These are phyloP conservation scores for Claviceps arundinis DNA, from an alignment of 2,329 filamentous ascomycete species.

Conservation along the genomic window DNA sequence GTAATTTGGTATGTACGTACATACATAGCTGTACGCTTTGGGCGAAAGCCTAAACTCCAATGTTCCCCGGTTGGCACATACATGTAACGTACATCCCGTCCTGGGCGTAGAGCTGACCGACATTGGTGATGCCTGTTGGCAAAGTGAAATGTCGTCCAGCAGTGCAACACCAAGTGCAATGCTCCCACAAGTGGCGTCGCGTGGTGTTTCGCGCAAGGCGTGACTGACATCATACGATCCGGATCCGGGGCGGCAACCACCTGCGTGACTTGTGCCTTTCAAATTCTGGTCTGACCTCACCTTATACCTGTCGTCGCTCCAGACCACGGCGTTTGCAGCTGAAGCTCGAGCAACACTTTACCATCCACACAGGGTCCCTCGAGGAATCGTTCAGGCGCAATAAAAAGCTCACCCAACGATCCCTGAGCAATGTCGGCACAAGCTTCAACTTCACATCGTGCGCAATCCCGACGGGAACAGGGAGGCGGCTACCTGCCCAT, in stretches of 20 bases:
- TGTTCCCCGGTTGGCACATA: no score
- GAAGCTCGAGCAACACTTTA: neutral
- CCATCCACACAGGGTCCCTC: neutral
- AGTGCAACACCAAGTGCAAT: neutral
- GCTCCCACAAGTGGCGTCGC: neutral
- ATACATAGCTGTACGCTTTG: no score
- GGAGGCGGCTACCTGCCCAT: constrained; percentile 44
- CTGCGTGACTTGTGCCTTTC: neutral
- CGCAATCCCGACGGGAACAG: constrained; percentile 20
- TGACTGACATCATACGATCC: neutral
- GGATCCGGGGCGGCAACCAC: neutral
- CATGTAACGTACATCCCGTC: no score
- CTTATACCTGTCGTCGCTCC: neutral
- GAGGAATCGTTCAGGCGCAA: no score
- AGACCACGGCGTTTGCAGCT: neutral
- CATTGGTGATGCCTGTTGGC: no score
- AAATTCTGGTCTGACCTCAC: neutral
- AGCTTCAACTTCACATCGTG: constrained; percentile 19
- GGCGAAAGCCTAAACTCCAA: no score
- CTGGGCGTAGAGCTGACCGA: no score
- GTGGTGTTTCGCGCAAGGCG: neutral
- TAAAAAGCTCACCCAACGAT: neutral
- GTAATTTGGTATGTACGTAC: no score
- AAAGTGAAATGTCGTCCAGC: neutral
- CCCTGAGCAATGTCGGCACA: constrained; percentile 18